A percentile compares a stretch with the other conserved stretches of the same genome.
Evolutionary conservation across 495 filamentous ascomycete species (phyloP).

Genomic region (Patellaria atrata): DNA sequence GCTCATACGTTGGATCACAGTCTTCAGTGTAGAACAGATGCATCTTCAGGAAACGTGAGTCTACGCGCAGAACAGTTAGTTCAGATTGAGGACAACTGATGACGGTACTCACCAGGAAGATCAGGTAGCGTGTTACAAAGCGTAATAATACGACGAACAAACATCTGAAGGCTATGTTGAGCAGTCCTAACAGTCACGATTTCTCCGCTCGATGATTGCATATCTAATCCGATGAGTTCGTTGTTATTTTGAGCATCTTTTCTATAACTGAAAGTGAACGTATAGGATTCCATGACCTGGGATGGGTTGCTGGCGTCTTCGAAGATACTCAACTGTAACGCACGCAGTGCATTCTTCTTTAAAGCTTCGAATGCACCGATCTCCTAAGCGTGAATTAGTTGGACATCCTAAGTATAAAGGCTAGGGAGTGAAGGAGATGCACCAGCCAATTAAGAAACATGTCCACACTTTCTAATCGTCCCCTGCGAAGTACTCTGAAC

Average conservation of each 20-base stretch:
- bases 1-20: conserved; percentile 28
- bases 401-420: conserved; percentile 4
- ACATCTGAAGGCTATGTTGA: conserved; percentile 25
- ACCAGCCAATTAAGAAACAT: conserved; percentile 33
- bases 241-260: conserved; percentile 10
- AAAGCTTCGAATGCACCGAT: conserved; percentile 35
- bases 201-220: conserved; percentile 25
- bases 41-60: conserved; percentile 27
- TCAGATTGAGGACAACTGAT: background rate
- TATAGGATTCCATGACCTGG: conserved; percentile 36
- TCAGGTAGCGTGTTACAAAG: conserved; percentile 28
- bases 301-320: conserved; percentile 26
- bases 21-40: conserved; percentile 35
- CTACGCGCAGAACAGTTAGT: conserved; percentile 1
- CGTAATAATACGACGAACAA: conserved; percentile 29
- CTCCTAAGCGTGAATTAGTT: conserved; percentile 22
- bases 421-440: conserved; percentile 4
- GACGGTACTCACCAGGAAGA: conserved; percentile 29
- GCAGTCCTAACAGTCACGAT: conserved; percentile 27
- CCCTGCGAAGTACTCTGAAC: conserved; percentile 27
- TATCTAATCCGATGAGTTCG: conserved; percentile 26
- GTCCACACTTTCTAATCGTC: conserved; percentile 25
- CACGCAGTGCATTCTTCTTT: conserved; percentile 26
- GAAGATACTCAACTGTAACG: conserved; percentile 33
- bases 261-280: conserved; percentile 36